phyloP scores from a whole-genome alignment of 2,329 filamentous ascomycete species.

The Cladosporium sp. region DNA sequence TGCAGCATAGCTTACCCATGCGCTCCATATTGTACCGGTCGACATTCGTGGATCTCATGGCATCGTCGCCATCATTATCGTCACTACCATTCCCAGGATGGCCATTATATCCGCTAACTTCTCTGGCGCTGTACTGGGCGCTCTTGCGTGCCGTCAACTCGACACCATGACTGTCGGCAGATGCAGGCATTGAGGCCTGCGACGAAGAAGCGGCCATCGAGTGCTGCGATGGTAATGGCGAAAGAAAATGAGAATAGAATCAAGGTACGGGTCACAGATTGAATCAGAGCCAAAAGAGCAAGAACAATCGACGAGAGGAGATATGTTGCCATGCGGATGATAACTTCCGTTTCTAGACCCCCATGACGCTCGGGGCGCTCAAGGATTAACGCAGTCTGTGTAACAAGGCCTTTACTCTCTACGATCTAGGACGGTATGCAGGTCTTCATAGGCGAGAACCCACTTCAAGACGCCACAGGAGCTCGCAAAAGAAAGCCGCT shows the following conservation, averaged over 20 bases:
- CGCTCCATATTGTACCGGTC: constrained; percentile 3
- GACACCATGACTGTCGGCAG: background rate
- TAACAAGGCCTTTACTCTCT: too few relatives aligned
- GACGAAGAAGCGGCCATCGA: background rate
- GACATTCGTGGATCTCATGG: background rate
- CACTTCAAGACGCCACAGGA: background rate
- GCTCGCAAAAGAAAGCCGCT: too few relatives aligned
- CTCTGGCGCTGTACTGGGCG: background rate
- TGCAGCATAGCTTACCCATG: constrained; percentile 1
- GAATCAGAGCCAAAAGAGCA: too few relatives aligned
- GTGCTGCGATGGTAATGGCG: too few relatives aligned
- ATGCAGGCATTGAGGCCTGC: background rate
- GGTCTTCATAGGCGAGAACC: background rate
- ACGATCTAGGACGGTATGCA: background rate
- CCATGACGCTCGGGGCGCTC: too few relatives aligned
- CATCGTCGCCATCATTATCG: background rate
- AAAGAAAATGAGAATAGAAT: too few relatives aligned
- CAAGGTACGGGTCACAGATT: too few relatives aligned
- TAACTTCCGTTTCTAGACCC: too few relatives aligned
- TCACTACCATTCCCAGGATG: background rate
- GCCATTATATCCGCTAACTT: background rate
- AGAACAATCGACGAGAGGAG: too few relatives aligned
- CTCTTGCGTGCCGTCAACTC: constrained; percentile 1
- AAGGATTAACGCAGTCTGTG: too few relatives aligned
- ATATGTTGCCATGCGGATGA: too few relatives aligned